Evolutionary conservation across 1,284 basidiomycete genomes (phyloP).

Genomic region (Ustilago sp.): DNA sequence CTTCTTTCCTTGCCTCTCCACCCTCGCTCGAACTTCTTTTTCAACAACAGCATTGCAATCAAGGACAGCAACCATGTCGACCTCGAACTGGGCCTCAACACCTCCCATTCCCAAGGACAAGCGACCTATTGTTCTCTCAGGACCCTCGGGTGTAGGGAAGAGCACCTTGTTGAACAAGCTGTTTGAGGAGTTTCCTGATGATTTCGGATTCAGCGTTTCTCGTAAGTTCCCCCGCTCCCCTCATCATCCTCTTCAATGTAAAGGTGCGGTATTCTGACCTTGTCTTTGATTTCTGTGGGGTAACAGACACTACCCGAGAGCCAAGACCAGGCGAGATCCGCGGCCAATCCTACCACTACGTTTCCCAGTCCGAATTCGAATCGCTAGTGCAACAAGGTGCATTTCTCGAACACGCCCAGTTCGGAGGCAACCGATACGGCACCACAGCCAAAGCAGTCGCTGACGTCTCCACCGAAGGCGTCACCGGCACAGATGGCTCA

Average conservation of each 20-base stretch:
- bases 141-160: conserved; percentile 93
- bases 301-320: conserved; percentile 86
- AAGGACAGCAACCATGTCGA: conserved; percentile 25
- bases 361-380: conserved; percentile 73
- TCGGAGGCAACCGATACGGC: conserved; percentile 91
- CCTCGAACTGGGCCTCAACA: conserved; percentile 42
- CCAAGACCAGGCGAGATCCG: conserved; percentile 86
- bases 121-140: conserved; percentile 80
- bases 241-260: background rate
- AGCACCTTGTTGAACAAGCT: conserved; percentile 88
- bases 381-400: conserved; percentile 72
- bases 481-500: conserved; percentile 33
- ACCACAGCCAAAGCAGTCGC: conserved; percentile 81
- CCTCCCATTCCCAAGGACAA: conserved; percentile 43
- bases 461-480: conserved; percentile 70
- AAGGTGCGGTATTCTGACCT: conserved; percentile 5
- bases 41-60: background rate
- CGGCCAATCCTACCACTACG: conserved; percentile 77
- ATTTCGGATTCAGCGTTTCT: conserved; percentile 90
- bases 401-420: conserved; percentile 78
- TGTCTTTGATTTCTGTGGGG: conserved; percentile 2
- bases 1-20: conserved; percentile 2
- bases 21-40: conserved; percentile 6
- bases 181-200: conserved; percentile 83
- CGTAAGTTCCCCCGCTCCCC: conserved; percentile 74